Evolutionary conservation across 441 rosid genomes (phyloP), one percentile per base, ranked within the genome.

Genomic region (Syzygium syzygioides): DNA sequence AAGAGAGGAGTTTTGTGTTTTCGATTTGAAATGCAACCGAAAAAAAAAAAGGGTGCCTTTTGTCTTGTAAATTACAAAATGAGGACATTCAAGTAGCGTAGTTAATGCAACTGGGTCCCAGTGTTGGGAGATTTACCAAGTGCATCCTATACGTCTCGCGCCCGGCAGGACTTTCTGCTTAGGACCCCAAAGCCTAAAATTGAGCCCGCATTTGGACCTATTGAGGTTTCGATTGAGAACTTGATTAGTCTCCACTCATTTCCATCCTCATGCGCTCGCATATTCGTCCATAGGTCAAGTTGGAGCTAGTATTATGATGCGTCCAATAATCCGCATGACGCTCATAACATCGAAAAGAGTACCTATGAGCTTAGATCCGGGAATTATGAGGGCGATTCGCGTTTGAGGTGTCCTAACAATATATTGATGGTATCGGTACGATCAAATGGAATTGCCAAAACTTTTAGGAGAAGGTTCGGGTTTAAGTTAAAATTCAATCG

Each of bases 201-300:
- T 7, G 48, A 45, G 48, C 48, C 48, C n/a, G 71, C 71, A 64
- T 64, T 30, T 30, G 30, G 18, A 15, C 71, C 71, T 60, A 13
- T 28, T 1, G 32, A 30, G 14, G 34, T 28, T 28, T 17, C 28
- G 68, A 60, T 28, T 13, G 32, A 60, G 32, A 60, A 28, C 68
- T 60, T 28, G 18, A 60, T 11, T 59, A 59, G 64, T 2, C 20
- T 19, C 0, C 17, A 19, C 76, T 66, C 76, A 66, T 66, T 66
- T 17, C 25, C 41, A 2, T 4, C 23, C 6, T 5, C 7, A 0
- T 17, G 7, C 17, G 17, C 19, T 1, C 32, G 76, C 76, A 30
- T 30, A 30, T 9, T 30, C 41, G 12, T 30, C 41, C 0, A 66
- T 3, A 32, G 0, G 41, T 17, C 23, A 66, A 30, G 17, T 30